Base-by-base conservation (phyloP, 1,284 basidiomycete genomes). In the Tilletia caries region DNA sequence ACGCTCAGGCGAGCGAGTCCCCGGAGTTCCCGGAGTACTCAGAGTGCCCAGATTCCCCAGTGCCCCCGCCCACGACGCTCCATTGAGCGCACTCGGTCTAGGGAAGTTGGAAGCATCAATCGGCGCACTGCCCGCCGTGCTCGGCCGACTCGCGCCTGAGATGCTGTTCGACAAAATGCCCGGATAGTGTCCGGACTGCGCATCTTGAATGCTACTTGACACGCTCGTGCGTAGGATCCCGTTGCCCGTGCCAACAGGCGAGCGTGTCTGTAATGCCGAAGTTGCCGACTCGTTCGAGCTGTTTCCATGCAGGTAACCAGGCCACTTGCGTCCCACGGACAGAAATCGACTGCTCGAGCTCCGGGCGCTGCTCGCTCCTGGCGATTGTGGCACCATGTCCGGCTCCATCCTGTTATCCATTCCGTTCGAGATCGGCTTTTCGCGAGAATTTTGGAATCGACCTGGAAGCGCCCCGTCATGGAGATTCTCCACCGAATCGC, bases 261-360 rank as follows among this genome's bases (percentile, higher is more conserved):
- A 34, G 10, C 58, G 58, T 18, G 29, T 23, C 58, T 62, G 58
- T 23, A 62, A 3, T 8, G 58, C 58, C 58, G 58, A 62, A 18
- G 29, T 29, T 10, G 58, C 58, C 33, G 58, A 62, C 32, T 62
- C 58, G 18, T 29, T 62, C 32, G 58, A 62, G 32, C 58, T 62
- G n/a, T 62, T 62, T 37, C 58, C 58, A 34, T 62, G 58, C 58
- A 62, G 27, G 29, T 62, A 62, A 2, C 58, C 58, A 29, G 27
- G 58, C 58, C 58, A 62, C 18, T 62, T 62, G 13, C 58, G 27
- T 33, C 58, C 58, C 32, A 62, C 58, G 18, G 58, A 62, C 58
- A 62, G 32, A 18, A 62, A 62, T 34, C 58, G 58, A 37, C 58
- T 62, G 20, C 58, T 29, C 18, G 58, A 62, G 32, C 58, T 62